A percentile compares a stretch with the other conserved stretches of the same genome.
Evolutionary conservation across 768 basidiomycete species (phyloP).

Genomic region (Agaricus bisporus): DNA sequence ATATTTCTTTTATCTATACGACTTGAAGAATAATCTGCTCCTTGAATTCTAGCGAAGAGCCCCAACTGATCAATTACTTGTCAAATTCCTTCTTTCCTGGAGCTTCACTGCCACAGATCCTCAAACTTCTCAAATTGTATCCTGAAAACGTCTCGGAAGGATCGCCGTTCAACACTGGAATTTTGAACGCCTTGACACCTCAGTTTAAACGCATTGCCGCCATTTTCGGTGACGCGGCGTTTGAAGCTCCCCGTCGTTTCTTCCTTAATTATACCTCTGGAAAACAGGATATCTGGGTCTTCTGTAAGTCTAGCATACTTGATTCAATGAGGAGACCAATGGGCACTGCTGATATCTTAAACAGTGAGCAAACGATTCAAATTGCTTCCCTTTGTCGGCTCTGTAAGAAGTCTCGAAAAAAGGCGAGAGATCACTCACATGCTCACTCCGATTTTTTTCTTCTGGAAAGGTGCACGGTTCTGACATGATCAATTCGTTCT

Average conservation of each 20-base stretch:
- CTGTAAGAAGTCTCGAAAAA: conserved; percentile 24
- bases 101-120: conserved; percentile 20
- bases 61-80: conserved; percentile 17
- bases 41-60: conserved; percentile 16
- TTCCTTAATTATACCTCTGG: conserved; percentile 31
- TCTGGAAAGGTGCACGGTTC: conserved; percentile 32
- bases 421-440: background rate
- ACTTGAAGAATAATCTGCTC: background rate
- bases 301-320: conserved; percentile 21
- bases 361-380: conserved; percentile 43
- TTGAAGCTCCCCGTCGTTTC: conserved; percentile 44
- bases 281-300: conserved; percentile 35
- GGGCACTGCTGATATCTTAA: background rate
- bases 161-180: conserved; percentile 46
- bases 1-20: background rate
- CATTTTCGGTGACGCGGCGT: conserved; percentile 41
- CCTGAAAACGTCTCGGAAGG: conserved; percentile 34
- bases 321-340: background rate
- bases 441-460: too few relatives aligned
- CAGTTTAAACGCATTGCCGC: conserved; percentile 44
- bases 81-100: conserved; percentile 24
- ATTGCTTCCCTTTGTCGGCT: conserved; percentile 32
- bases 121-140: conserved; percentile 27
- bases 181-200: conserved; percentile 35
- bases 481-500: conserved; percentile 31